Base-by-base conservation (phyloP, 192 early-diverging fungal genomes). In the Allomyces macrogynus region DNA sequence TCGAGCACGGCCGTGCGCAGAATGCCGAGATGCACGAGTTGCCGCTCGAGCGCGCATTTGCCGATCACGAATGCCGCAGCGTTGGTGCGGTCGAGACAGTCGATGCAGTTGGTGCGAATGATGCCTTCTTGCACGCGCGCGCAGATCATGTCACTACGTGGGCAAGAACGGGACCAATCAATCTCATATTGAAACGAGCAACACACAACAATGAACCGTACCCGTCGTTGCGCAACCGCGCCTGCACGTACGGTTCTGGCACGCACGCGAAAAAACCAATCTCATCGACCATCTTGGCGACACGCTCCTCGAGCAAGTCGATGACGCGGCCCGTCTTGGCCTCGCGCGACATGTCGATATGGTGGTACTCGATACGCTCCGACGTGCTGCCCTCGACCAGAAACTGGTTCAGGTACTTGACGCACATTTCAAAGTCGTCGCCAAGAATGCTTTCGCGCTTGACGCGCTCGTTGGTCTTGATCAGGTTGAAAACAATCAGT, bases 301-400 rank as follows among this genome's bases (percentile, higher is more conserved):
- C 88, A 64, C 93, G 84, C 27, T 90, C 86, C 70, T 97, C 93
- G 20, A 99, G 76, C 8, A 84, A 80, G 0, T 85, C 84, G 60
- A 95, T 86, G 16, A 97, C 95, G 71, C 49, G 49, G 12, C 49
- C 49, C 77, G 82, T 92, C 74, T 95, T 96, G 10, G 89, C 90
- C 12, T 93, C 93, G 25, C 91, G 74, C 23, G 95, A 93, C 95
- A 99, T 99, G 73, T 99, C 95, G 92, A 92, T 95, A 4, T 89
- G 89, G 67, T 92, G 81, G 71, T 99, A 95, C 64, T 81, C 74
- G 61, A 97, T 89, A 68, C 84, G 84, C 16, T 86, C 81, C 20
- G 85, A 84, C 4, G 78, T 72, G 32, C 32, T 7, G 32, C 32
- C 32, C 32, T 40, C 32, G 0, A 89, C 89, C 62, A 99, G 67